These are phyloP conservation scores for Ochromonas danica DNA, from an alignment of 108 stramenopile species.

Conservation along the genomic window DNA sequence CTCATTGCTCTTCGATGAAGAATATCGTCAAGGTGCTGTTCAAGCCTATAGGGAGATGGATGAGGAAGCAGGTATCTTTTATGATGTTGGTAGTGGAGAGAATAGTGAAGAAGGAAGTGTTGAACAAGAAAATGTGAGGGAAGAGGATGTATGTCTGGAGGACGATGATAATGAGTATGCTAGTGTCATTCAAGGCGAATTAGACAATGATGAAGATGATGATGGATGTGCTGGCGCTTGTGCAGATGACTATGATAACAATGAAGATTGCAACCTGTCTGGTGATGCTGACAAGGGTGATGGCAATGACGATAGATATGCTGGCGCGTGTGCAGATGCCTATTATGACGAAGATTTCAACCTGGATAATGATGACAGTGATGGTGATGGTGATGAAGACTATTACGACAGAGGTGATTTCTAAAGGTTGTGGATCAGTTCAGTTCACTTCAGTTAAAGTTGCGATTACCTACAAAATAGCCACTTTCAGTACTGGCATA, in stretches of 20 bases:
- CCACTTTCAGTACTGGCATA: background rate
- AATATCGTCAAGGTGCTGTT: background rate
- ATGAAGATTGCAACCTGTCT: slow-evolving; percentile 19
- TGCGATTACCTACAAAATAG: background rate
- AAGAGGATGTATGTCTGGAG: background rate
- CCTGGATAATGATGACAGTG: slow-evolving; percentile 35
- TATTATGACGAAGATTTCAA: slow-evolving; percentile 27
- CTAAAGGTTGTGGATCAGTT: too few relatives aligned
- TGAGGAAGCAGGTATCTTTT: background rate
- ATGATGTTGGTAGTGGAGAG: too few relatives aligned
- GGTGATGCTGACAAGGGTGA: background rate
- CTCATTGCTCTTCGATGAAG: background rate
- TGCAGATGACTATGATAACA: background rate
- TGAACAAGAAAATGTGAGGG: background rate
- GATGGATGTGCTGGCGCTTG: background rate
- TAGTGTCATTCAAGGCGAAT: background rate
- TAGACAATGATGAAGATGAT: background rate
- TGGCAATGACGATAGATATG: background rate
- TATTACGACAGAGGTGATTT: too few relatives aligned
- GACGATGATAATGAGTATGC: too few relatives aligned
- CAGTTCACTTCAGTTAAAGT: background rate
- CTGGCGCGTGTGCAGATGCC: background rate
- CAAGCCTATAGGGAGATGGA: background rate
- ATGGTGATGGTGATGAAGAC: slow-evolving; percentile 38
- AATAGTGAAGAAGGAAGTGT: too few relatives aligned